Conservation (phyloP, 2,329 filamentous ascomycete genomes). For the Pseudogymnoascus sp. region DNA sequence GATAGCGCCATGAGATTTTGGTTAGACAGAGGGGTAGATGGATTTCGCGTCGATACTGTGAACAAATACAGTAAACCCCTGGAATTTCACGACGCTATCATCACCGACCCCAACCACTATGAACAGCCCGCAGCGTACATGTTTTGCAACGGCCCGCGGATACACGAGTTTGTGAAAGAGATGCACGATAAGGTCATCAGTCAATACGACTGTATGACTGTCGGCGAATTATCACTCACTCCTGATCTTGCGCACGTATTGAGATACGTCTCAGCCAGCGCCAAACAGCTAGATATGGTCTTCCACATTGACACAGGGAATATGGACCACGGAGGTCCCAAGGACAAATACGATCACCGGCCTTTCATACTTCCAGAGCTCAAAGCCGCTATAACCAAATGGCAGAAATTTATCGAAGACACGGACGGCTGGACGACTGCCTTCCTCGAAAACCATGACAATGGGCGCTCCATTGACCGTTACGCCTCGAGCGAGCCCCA, state of each 20-base stretch:
- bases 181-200: conserved; percentile 52
- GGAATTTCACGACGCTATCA: conserved; percentile 49
- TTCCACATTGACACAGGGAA: conserved; percentile 52
- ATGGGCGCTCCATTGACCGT: conserved; percentile 46
- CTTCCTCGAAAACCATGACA: conserved; percentile 58
- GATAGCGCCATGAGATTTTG: conserved; percentile 70
- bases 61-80: conserved; percentile 62
- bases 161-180: conserved; percentile 59
- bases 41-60: conserved; percentile 66
- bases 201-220: conserved; percentile 58
- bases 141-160: conserved; percentile 59
- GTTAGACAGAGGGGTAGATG: conserved; percentile 64
- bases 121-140: conserved; percentile 46
- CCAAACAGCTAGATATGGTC: conserved; percentile 59
- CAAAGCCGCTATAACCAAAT: conserved; percentile 39
- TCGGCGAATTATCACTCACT: conserved; percentile 60
- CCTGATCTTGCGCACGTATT: conserved; percentile 50
- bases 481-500: conserved; percentile 27
- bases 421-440: conserved; percentile 51
- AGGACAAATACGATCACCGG: conserved; percentile 41
- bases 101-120: conserved; percentile 37
- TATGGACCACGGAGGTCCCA: conserved; percentile 50
- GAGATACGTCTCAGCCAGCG: conserved; percentile 48
- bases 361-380: conserved; percentile 40
- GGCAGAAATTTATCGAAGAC: conserved; percentile 43